Base-by-base conservation (phyloP, 2,329 filamentous ascomycete species). In the Penicillium frequentans region DNA sequence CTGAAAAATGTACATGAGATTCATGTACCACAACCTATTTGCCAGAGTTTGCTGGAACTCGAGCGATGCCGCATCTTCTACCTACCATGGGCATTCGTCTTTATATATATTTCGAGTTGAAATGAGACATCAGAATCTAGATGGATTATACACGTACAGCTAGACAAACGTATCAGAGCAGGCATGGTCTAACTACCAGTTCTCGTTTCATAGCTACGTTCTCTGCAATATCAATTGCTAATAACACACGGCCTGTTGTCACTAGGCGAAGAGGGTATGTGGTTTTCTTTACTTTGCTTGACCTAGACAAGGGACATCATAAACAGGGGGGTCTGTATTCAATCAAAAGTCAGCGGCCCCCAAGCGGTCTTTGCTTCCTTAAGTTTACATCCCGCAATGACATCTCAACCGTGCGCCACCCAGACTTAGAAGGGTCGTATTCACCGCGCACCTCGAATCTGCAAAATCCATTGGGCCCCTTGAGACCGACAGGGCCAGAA, bases 371-470 rank as follows among this genome's bases (percentile, higher is more conserved):
- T 58, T 73, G 73, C 37, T 57, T 64, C 42, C 63, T 63, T 29
- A 67, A 49, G 31, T 63, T 69, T 39, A 73, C 24, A 55, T 75
- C 73, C 46, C 65, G 71, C 8, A 75, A 55, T 33, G 67, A 57
- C 60, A 73, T 68, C 24, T 67, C 66, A 24, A 75, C 60, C 16
- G 56, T 63, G 33, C 65, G 60, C 71, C 71, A 75, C 48, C 60
- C 63, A 27, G 63, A 62, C 7, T 64, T 61, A 13, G 54, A 59
- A 39, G 72, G 71, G 50, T 75, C 68, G 56, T 74, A 75, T 65
- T 73, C 72, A 27, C 70, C 73, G 21, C 60, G 61, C 10, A 75
- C 70, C 56, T 75, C 71, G 52, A 74, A 62, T 52, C 73, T 68
- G 54, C 72, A 74, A 51, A 69, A 67, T 11, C 72, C 73, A 31